Base-by-base conservation (phyloP, 208 protist genomes). In the Trichomonas tenax region DNA sequence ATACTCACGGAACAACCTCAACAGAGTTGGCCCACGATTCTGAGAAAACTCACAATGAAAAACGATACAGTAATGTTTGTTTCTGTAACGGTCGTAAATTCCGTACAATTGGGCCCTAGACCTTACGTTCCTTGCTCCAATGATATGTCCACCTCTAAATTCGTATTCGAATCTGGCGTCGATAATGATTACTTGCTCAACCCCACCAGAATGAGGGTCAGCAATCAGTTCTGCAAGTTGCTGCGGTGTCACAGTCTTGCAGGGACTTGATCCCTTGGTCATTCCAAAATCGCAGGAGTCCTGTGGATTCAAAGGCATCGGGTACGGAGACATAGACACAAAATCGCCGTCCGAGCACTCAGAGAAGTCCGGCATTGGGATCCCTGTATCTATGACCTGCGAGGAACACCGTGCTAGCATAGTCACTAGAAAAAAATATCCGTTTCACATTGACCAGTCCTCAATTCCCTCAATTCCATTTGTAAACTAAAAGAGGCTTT, bases 21-120 rank as follows among this genome's bases (percentile, higher is more conserved):
- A 34, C n/a, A 93, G 9, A 34, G 15, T 93, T 40, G 86, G 86
- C n/a, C 86, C 86, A 58, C 86, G 82, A 41, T 96, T 51, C 26
- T 96, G 45, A 51, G 86, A 96, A 49, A 96, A 96, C 48, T 96
- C 96, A 49, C 96, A 96, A 58, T 96, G 96, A 88, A 96, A 96
- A 46, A 96, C 84, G 40, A 96, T 96, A 40, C 82, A 89, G 40
- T 44, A 15, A 46, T 89, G 36, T 31, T 89, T 26, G 17, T 89
- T 41, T 46, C 9, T 17, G 38, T 89, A 89, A 21, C 82, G 34
- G 31, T 89, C 34, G 38, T 46, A 89, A 31, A 89, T 45, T n/a
- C 82, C 82, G 38, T 44, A 34, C 11, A 89, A 26, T 15, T 41
- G 14, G 23, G 82, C 34, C 8, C 8, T 41, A n/a, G 82, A 89